Evolutionary conservation across 2,329 filamentous ascomycete species (phyloP).

Genomic region (Periconia macrospinosa): DNA sequence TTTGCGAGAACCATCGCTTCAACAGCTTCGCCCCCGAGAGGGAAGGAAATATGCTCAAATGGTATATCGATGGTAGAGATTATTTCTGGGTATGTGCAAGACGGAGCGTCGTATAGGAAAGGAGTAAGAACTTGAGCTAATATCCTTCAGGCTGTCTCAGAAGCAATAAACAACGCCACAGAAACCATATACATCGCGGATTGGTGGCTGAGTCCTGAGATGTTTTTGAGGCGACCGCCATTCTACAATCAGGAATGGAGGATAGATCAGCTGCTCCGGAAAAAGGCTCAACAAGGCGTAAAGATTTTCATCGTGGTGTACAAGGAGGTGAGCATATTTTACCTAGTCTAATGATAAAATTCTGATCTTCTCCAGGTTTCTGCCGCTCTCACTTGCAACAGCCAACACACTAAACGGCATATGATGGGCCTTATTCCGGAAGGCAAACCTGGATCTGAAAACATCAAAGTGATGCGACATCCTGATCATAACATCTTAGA

Average conservation of each 20-base stretch:
- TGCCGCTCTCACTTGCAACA: conserved; percentile 79
- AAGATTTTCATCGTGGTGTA: conserved; percentile 95
- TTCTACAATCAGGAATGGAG: conserved; percentile 82
- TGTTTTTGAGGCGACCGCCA: conserved; percentile 84
- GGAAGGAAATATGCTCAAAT: conserved; percentile 86
- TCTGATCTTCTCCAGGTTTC: conserved; percentile 28
- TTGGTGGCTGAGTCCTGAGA: conserved; percentile 93
- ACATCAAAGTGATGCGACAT: conserved; percentile 87
- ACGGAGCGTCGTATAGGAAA: background rate
- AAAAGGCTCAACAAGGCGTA: conserved; percentile 86
- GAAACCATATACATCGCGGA: conserved; percentile 95
- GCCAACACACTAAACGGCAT: conserved; percentile 86
- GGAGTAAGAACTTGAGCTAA: background rate
- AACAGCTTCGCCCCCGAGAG: conserved; percentile 88
- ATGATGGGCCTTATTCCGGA: conserved; percentile 79
- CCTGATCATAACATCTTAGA: conserved; percentile 95
- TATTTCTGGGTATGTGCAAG: conserved; percentile 71
- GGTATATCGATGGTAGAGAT: conserved; percentile 94
- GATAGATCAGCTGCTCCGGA: conserved; percentile 83
- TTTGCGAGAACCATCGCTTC: conserved; percentile 77
- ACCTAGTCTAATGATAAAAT: background rate
- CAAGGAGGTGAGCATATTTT: conserved; percentile 63
- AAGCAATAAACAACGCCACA: conserved; percentile 83
- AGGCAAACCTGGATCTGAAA: conserved; percentile 79
- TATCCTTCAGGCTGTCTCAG: conserved; percentile 68